These are phyloP conservation scores for Antitrichia curtipendula DNA, from an alignment of 225 moss, liverwort and hornwort species.

Conservation along the genomic window DNA sequence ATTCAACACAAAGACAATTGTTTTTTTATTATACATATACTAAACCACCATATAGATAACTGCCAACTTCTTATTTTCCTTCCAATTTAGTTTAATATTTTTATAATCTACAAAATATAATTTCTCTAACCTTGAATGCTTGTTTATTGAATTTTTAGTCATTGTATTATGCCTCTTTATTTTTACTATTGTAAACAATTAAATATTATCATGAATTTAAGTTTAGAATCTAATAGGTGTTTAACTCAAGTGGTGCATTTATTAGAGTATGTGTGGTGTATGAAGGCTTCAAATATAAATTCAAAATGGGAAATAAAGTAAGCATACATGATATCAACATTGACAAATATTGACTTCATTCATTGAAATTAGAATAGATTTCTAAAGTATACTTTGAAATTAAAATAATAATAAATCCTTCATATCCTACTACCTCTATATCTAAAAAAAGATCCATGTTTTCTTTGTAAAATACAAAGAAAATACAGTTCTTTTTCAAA, in stretches of 20 bases:
- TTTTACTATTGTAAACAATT: background rate
- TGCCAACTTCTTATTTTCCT: background rate
- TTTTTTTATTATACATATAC: too few relatives aligned
- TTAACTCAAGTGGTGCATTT: too few relatives aligned
- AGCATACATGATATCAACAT: background rate
- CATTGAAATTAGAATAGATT: too few relatives aligned
- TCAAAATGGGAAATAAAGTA: background rate
- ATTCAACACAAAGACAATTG: too few relatives aligned
- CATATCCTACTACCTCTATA: too few relatives aligned
- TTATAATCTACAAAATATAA: background rate
- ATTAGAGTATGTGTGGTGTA: background rate
- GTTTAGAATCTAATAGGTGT: rapidly evolving
- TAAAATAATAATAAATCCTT: too few relatives aligned
- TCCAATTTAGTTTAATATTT: background rate
- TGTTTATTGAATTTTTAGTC: background rate
- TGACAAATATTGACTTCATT: background rate
- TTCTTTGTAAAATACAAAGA: too few relatives aligned
- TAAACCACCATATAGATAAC: too few relatives aligned
- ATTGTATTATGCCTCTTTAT: rapidly evolving
- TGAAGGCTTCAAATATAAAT: background rate
- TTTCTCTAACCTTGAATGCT: background rate
- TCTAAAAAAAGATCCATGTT: too few relatives aligned
- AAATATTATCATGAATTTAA: background rate
- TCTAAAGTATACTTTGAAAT: background rate
- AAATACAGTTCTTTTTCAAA: too few relatives aligned